These are phyloP conservation scores for Geotrichum reessii DNA, from an alignment of 1,139 yeast genomes.

Conservation along the genomic window DNA sequence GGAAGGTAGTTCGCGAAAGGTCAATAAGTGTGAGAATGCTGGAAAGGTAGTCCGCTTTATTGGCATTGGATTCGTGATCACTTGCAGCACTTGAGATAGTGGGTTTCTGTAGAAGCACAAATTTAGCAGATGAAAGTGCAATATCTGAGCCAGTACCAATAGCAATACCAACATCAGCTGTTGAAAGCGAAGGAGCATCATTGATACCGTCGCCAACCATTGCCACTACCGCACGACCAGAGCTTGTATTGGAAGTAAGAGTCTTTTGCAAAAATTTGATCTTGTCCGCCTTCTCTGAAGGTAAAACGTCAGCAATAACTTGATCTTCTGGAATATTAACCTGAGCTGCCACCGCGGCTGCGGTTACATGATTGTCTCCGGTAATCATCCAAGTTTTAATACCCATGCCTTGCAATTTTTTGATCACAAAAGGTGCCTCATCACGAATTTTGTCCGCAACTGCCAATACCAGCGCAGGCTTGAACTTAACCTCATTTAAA, in stretches of 20 bases:
- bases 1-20: conserved; percentile 63
- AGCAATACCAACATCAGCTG: conserved; percentile 87
- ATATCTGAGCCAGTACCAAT: conserved; percentile 90
- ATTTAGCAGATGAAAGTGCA: conserved; percentile 88
- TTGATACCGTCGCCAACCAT: conserved; percentile 95
- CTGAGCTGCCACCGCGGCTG: conserved; percentile 59
- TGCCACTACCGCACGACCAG: conserved; percentile 38
- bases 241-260: not conserved
- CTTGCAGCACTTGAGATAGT: not conserved
- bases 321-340: conserved; percentile 50
- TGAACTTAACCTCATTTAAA: conserved; percentile 33
- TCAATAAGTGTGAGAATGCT: conserved; percentile 59
- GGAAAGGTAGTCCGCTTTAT: conserved; percentile 36
- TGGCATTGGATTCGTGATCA: conserved; percentile 15
- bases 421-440: conserved; percentile 53
- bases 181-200: conserved; percentile 89
- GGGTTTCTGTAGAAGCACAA: conserved; percentile 51
- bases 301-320: conserved; percentile 69
- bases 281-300: conserved; percentile 62
- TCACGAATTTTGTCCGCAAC: conserved; percentile 61
- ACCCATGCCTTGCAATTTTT: conserved; percentile 41
- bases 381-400: conserved; percentile 66
- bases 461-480: conserved; percentile 47
- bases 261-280: conserved; percentile 47
- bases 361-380: conserved; percentile 67